Percentiles rank a stretch among this genome's conserved stretches.
Conservation (phyloP, 768 basidiomycete genomes). For the Candolleomyces eurysporus region DNA sequence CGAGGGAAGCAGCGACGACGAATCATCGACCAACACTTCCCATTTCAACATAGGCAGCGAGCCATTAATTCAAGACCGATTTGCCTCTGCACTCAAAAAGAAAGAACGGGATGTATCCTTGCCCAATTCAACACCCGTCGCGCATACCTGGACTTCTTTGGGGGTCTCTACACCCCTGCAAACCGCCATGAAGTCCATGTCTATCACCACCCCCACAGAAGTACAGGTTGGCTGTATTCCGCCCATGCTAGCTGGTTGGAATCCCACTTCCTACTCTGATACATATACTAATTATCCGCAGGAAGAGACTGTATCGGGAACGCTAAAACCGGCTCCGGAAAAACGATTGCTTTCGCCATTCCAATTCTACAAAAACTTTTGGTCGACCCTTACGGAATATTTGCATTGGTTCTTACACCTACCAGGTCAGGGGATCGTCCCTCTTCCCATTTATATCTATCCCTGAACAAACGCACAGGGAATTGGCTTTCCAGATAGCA, state of each 20-base stretch:
- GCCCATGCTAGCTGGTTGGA: constrained; percentile 72
- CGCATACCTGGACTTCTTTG: constrained; percentile 49
- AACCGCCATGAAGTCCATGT: constrained; percentile 72
- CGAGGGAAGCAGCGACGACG: constrained; percentile 7
- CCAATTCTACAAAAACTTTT: constrained; percentile 91
- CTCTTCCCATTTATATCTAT: not conserved
- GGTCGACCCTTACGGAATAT: constrained; percentile 91
- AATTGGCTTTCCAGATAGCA: constrained; percentile 95
- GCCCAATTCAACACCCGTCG: constrained; percentile 8
- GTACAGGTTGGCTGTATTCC: constrained; percentile 92
- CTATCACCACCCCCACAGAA: constrained; percentile 80
- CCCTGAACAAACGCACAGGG: constrained; percentile 48
- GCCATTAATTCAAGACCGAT: not conserved
- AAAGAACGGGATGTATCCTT: constrained; percentile 5
- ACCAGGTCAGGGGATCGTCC: constrained; percentile 62
- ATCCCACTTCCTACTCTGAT: constrained; percentile 6
- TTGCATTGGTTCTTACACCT: constrained; percentile 89
- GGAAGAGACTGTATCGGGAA: constrained; percentile 97
- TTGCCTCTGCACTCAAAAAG: not conserved
- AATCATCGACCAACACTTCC: not conserved
- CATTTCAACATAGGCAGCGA: not conserved
- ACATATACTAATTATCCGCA: constrained; percentile 21
- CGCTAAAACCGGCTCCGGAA: constrained; percentile 96
- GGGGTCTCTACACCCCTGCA: constrained; percentile 62
- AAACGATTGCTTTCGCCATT: constrained; percentile 95